Evolutionary conservation across 495 filamentous ascomycete species (phyloP).

Genomic region (Poronia punctata): DNA sequence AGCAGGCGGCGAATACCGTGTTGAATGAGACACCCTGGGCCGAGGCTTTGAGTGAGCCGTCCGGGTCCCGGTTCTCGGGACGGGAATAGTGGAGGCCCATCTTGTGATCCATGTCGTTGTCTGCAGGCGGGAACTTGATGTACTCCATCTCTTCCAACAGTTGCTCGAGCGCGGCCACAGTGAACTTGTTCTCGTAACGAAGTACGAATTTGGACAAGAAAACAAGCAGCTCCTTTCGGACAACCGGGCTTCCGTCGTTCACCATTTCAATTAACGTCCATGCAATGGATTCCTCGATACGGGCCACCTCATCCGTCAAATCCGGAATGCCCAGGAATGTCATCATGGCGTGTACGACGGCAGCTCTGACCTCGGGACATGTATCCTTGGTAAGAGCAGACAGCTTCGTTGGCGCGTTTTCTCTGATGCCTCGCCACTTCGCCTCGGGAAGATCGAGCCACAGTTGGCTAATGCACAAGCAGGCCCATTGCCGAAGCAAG

Average conservation of each 20-base stretch:
- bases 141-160: constrained; percentile 76
- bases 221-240: constrained; percentile 84
- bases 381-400: constrained; percentile 77
- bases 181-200: constrained; percentile 85
- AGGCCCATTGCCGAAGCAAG: constrained; percentile 90
- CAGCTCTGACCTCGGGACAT: constrained; percentile 89
- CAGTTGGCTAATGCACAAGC: constrained; percentile 89
- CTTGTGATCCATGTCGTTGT: constrained; percentile 49
- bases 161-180: constrained; percentile 89
- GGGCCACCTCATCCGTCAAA: constrained; percentile 80
- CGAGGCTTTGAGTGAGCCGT: constrained; percentile 42
- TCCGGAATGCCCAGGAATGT: constrained; percentile 92
- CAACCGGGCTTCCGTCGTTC: constrained; percentile 84
- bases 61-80: constrained; percentile 39
- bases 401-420: constrained; percentile 69
- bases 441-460: constrained; percentile 88
- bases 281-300: constrained; percentile 83
- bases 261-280: constrained; percentile 79
- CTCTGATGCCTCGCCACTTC: constrained; percentile 87
- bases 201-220: constrained; percentile 90
- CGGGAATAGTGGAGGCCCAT: constrained; percentile 49
- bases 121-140: constrained; percentile 38
- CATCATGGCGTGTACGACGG: constrained; percentile 86
- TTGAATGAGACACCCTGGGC: constrained; percentile 64
- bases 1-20: constrained; percentile 83